phyloP scores from a whole-genome alignment of 768 basidiomycete species.

The Suillus variegatus region DNA sequence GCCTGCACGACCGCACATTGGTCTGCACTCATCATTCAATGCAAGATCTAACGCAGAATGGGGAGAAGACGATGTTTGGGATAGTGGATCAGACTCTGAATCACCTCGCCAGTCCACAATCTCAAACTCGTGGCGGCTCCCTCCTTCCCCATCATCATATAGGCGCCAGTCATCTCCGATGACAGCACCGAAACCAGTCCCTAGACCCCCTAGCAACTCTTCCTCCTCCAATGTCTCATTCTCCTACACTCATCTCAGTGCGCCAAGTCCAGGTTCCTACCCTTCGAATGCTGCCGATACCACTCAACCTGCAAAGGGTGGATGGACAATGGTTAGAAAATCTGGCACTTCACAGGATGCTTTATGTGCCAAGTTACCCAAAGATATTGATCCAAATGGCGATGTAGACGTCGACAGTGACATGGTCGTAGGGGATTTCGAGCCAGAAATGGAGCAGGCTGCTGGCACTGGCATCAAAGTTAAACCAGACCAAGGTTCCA shows the following conservation, averaged over 20 bases:
- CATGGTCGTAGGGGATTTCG: constrained; percentile 77
- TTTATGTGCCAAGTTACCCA: constrained; percentile 24
- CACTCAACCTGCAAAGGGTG: constrained; percentile 47
- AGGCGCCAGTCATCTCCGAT: constrained; percentile 31
- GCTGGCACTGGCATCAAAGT: constrained; percentile 36
- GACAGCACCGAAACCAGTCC: constrained; percentile 58
- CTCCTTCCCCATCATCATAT: constrained; percentile 22
- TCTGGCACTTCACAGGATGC: constrained; percentile 30
- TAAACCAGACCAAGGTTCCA: constrained; percentile 45
- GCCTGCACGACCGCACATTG: constrained; percentile 74
- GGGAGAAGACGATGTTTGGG: constrained; percentile 90
- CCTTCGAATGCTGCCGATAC: constrained; percentile 52
- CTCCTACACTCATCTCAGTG: constrained; percentile 79
- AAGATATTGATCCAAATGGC: constrained; percentile 27
- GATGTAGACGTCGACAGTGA: constrained; percentile 76
- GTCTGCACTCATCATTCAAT: constrained; percentile 50
- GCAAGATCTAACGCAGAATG: constrained; percentile 58
- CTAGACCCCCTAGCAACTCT: constrained; percentile 44
- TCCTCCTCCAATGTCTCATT: constrained; percentile 73
- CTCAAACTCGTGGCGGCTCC: constrained; percentile 45
- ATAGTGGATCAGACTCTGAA: constrained; percentile 79
- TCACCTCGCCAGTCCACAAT: constrained; percentile 58
- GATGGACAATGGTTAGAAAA: constrained; percentile 78
- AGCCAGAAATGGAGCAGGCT: constrained; percentile 48
- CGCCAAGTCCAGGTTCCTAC: constrained; percentile 77